A percentile compares a stretch with the other conserved stretches of the same genome.
phyloP scores from a whole-genome alignment of 495 filamentous ascomycete species.

The Chaetomium cochliodes region DNA sequence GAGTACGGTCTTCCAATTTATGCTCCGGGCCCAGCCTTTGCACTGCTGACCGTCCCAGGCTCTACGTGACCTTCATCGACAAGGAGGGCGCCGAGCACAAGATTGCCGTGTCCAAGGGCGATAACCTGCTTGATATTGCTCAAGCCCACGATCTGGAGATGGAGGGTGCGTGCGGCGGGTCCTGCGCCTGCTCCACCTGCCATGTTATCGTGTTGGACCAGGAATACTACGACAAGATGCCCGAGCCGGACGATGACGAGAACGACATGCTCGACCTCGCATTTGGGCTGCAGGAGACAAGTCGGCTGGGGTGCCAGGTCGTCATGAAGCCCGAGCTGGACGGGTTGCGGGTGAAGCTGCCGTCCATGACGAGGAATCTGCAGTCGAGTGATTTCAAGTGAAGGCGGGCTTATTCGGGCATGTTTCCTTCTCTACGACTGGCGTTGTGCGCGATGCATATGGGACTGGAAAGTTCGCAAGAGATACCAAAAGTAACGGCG shows the following conservation, averaged over 20 bases:
- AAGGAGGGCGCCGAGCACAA: constrained; percentile 78
- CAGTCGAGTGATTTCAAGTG: constrained; percentile 87
- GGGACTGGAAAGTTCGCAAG: constrained; percentile 19
- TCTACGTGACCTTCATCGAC: constrained; percentile 89
- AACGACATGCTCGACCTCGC: constrained; percentile 98
- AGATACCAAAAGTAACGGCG: constrained; percentile 31
- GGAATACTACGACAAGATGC: constrained; percentile 84
- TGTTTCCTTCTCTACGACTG: constrained; percentile 9
- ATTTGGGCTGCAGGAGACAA: constrained; percentile 94
- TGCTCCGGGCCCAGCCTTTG: background rate
- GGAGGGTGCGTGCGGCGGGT: constrained; percentile 96
- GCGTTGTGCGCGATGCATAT: constrained; percentile 24
- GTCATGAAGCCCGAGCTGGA: constrained; percentile 86
- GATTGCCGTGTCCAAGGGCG: constrained; percentile 76
- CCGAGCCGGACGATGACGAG: constrained; percentile 93
- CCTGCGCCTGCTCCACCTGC: constrained; percentile 95
- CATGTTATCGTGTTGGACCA: constrained; percentile 89
- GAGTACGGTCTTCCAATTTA: constrained; percentile 58
- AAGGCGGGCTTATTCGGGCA: background rate
- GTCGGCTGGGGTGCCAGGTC: constrained; percentile 92
- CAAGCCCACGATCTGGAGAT: constrained; percentile 95
- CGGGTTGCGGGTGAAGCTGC: constrained; percentile 78
- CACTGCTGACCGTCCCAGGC: constrained; percentile 49
- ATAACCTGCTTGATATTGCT: constrained; percentile 92
- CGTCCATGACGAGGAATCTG: constrained; percentile 91